Evolutionary conservation across 164 flowering plant species (phyloP).

Genomic region (Annona squamosa): DNA sequence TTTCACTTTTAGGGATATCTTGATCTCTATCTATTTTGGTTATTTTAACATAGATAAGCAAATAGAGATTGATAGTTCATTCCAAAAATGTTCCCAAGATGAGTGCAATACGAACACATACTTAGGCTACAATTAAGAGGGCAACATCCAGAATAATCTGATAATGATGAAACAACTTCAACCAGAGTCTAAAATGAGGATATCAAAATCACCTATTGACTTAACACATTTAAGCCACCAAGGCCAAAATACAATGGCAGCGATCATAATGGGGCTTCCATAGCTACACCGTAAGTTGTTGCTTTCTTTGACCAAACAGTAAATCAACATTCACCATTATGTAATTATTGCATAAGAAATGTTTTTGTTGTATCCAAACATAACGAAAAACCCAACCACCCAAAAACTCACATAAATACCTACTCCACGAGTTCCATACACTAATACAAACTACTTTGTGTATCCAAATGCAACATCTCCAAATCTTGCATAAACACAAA

Average conservation of each 20-base stretch:
- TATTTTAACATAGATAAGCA: constrained; percentile 35
- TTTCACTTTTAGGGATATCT: constrained; percentile 21
- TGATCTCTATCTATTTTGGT: constrained; percentile 41
- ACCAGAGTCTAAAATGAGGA: constrained; percentile 34
- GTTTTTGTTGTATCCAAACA: no score
- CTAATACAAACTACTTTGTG: no score
- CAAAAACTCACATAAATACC: no score
- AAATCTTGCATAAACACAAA: no score
- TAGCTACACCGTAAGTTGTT: constrained; percentile 34
- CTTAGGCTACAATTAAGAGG: constrained; percentile 45
- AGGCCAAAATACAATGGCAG: constrained; percentile 32
- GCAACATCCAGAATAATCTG: constrained; percentile 39
- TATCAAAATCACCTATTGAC: constrained; percentile 36
- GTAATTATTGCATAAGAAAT: no score
- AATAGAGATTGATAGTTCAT: constrained; percentile 32
- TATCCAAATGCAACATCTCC: no score
- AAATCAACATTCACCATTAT: no score
- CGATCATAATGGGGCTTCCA: constrained; percentile 40
- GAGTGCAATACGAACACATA: constrained; percentile 32
- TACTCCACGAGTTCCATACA: no score
- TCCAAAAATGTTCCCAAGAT: constrained; percentile 36
- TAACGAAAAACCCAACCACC: no score
- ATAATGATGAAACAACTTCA: constrained; percentile 31
- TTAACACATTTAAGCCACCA: constrained; percentile 33
- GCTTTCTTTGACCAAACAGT: constrained; percentile 29